phyloP scores from a whole-genome alignment of 495 filamentous ascomycete genomes.

The Chaetomium tenue region DNA sequence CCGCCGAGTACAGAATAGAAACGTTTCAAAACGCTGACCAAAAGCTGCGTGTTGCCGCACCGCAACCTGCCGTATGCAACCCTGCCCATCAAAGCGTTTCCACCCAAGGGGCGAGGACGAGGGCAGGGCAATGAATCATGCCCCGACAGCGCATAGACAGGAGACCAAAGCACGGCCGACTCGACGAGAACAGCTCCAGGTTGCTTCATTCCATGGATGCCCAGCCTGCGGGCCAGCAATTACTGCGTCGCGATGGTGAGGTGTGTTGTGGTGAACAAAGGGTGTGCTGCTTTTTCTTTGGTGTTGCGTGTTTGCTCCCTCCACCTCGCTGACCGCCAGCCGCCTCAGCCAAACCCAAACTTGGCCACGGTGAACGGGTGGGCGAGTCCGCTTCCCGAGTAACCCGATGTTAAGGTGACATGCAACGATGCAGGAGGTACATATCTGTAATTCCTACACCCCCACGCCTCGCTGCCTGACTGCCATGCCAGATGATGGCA shows the following conservation, averaged over 20 bases:
- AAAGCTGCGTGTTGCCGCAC: not conserved
- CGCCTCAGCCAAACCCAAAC: not conserved
- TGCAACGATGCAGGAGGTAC: too few relatives aligned
- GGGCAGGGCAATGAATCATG: conserved; percentile 12
- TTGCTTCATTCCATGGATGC: not conserved
- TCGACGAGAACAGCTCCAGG: too few relatives aligned
- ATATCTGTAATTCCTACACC: too few relatives aligned
- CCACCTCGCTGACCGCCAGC: not conserved
- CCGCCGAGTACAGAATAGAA: conserved; percentile 1
- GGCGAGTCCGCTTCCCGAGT: not conserved
- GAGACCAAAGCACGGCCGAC: not conserved
- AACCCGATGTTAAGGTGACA: not conserved
- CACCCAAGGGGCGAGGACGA: conserved; percentile 12
- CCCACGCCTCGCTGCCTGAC: not conserved
- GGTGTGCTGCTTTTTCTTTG: not conserved
- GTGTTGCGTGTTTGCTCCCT: conserved; percentile 3
- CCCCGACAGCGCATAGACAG: conserved; percentile 7
- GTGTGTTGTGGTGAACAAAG: not conserved
- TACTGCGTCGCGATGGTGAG: not conserved
- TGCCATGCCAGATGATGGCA: too few relatives aligned
- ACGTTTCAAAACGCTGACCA: conserved; percentile 14
- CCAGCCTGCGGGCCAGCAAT: not conserved
- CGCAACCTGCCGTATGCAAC: not conserved
- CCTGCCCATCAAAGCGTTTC: conserved; percentile 10
- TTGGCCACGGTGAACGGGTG: conserved; percentile 4